These are phyloP conservation scores for Berkeleyomyces basicola DNA, from an alignment of 2,329 filamentous ascomycete genomes.

Conservation along the genomic window DNA sequence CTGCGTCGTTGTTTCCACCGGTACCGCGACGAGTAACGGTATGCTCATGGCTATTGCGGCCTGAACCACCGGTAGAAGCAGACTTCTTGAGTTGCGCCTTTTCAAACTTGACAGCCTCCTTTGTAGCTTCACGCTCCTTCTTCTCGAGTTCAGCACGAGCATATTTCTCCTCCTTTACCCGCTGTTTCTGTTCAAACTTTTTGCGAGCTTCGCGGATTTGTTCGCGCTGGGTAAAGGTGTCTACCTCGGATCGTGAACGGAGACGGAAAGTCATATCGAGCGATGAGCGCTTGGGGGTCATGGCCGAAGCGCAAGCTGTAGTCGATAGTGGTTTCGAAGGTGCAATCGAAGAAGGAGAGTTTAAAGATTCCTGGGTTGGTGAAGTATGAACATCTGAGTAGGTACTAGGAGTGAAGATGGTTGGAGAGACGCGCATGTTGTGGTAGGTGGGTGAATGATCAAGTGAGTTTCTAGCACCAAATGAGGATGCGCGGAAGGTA, in stretches of 20 bases:
- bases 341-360: conserved; percentile 13
- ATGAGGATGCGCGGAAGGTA: conserved; percentile 7
- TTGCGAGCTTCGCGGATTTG: conserved; percentile 44
- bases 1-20: conserved; percentile 20
- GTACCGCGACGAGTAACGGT: conserved; percentile 13
- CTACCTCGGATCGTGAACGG: conserved; percentile 43
- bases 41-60: conserved; percentile 12
- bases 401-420: conserved; percentile 23
- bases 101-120: conserved; percentile 36
- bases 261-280: conserved; percentile 43
- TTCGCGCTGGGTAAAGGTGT: conserved; percentile 36
- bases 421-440: conserved; percentile 24
- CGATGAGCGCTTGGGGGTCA: conserved; percentile 40
- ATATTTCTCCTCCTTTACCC: conserved; percentile 44
- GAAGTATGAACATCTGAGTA: conserved; percentile 30
- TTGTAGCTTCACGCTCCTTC: conserved; percentile 40
- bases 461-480: conserved; percentile 6
- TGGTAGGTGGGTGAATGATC: conserved; percentile 14
- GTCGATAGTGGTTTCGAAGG: conserved; percentile 23
- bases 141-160: conserved; percentile 41
- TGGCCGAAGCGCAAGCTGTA: conserved; percentile 22
- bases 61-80: conserved; percentile 21
- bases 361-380: conserved; percentile 15
- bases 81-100: conserved; percentile 28
- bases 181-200: conserved; percentile 46